phyloP scores from a whole-genome alignment of 306 rosid species.

The Vigna reflexopilosa region DNA sequence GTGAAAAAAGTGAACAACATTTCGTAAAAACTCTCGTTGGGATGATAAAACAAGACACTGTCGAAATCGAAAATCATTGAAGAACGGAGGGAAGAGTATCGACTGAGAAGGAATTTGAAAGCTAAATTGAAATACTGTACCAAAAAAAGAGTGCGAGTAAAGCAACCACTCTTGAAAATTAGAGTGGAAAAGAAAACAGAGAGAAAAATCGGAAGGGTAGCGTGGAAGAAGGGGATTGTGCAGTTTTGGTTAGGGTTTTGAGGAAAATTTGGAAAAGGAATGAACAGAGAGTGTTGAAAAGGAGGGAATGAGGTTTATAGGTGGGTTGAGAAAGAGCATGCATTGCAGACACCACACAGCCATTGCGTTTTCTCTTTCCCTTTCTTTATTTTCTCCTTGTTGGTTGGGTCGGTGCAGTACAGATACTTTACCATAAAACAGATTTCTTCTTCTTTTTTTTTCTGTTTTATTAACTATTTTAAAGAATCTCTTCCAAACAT shows the following conservation, averaged over 20 bases:
- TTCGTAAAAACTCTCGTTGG: conserved; percentile 40
- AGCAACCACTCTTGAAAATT: conserved; percentile 7
- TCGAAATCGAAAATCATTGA: conserved; percentile 29
- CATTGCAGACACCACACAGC: neutral
- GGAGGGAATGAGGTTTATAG: conserved; percentile 42
- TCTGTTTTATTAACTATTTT: neutral
- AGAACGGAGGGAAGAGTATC: neutral
- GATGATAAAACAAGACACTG: neutral
- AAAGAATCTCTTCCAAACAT: no score
- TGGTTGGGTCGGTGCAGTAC: conserved; percentile 15
- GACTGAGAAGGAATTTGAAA: conserved; percentile 10
- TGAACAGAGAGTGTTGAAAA: neutral
- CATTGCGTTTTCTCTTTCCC: neutral
- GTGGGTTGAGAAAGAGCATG: conserved; percentile 40
- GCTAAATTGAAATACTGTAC: neutral
- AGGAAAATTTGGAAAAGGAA: conserved; percentile 16
- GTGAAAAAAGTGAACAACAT: conserved; percentile 8
- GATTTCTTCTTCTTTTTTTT: neutral
- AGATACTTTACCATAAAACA: neutral
- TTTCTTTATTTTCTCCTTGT: neutral
- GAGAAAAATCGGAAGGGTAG: neutral
- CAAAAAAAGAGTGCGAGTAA: neutral
- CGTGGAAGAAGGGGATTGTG: neutral
- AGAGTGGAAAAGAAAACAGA: conserved; percentile 13
- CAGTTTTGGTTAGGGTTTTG: conserved; percentile 57